phyloP scores from a whole-genome alignment of 345 rosid species.

The Trapa incisa region DNA sequence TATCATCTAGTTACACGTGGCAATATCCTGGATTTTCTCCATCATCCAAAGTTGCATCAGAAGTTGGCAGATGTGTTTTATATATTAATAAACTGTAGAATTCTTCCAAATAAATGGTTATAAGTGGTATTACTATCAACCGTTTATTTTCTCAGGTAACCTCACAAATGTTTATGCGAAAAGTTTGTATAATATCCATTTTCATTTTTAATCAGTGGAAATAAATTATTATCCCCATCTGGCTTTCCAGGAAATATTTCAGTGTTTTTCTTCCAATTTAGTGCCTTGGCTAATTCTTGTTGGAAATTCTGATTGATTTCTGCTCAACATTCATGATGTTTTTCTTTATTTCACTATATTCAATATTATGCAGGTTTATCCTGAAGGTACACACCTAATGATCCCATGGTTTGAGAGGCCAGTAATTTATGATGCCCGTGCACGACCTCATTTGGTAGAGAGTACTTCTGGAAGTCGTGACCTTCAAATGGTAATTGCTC shows the following conservation, averaged over 20 bases:
- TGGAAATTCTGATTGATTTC: not conserved
- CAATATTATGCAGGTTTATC: conserved; percentile 51
- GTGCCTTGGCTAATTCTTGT: not conserved
- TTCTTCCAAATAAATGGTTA: not conserved
- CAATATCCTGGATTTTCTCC: not conserved
- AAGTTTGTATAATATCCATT: not conserved
- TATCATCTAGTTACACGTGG: not conserved
- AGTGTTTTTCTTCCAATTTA: not conserved
- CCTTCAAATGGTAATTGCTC: conserved; percentile 67
- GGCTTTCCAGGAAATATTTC: not conserved
- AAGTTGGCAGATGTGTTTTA: not conserved
- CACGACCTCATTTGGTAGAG: conserved; percentile 85
- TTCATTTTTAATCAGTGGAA: not conserved
- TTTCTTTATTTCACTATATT: not conserved
- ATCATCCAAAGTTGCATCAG: not conserved
- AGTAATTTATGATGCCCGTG: conserved; percentile 85
- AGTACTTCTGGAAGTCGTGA: conserved; percentile 96
- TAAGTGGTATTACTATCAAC: not conserved
- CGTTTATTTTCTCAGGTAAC: not conserved
- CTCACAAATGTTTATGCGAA: not conserved
- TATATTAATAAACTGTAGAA: not conserved
- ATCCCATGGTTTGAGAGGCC: conserved; percentile 96
- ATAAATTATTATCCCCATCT: not conserved
- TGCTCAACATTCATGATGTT: not conserved
- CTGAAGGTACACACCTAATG: conserved; percentile 94